Conservation (phyloP, 2,329 filamentous ascomycete species). For the Colletotrichum orbiculare region DNA sequence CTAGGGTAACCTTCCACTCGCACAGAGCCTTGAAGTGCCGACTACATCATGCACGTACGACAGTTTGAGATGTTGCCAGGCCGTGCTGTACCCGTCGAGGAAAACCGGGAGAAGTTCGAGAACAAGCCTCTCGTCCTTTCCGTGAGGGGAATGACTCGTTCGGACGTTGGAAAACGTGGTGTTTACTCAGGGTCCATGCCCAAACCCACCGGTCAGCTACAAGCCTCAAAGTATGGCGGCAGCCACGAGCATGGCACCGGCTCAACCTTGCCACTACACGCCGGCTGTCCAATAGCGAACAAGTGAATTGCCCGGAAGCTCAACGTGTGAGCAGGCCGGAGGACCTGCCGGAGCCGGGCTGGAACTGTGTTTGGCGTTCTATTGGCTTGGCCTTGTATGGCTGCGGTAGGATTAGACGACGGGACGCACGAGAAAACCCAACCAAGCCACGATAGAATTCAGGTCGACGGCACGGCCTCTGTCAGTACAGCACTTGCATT, state of each 20-base stretch:
- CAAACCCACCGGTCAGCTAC: slow-evolving; percentile 9
- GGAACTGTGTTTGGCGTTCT: not conserved
- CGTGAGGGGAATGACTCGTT: slow-evolving; percentile 24
- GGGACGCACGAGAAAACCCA: not conserved
- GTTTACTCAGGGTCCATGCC: slow-evolving; percentile 1
- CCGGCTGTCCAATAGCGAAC: slow-evolving; percentile 8
- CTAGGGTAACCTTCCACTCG: slow-evolving; percentile 9
- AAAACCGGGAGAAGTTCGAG: slow-evolving; percentile 12
- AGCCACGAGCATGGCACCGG: not conserved
- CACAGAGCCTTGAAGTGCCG: slow-evolving; percentile 6
- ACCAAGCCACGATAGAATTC: not conserved
- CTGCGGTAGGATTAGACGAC: not conserved
- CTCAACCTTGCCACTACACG: not conserved
- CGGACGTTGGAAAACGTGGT: slow-evolving; percentile 7
- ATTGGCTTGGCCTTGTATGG: slow-evolving; percentile 4
- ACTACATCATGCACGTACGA: slow-evolving; percentile 17
- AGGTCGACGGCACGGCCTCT: not conserved
- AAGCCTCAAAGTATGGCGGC: slow-evolving; percentile 1
- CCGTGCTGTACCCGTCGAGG: slow-evolving; percentile 16
- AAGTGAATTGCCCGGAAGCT: not conserved
- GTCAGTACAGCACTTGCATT: not conserved
- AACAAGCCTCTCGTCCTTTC: slow-evolving; percentile 9
- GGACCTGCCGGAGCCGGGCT: no score
- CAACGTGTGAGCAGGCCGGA: no score
- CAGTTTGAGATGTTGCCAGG: slow-evolving; percentile 1